Base-by-base conservation (phyloP, 1,284 basidiomycete species). In the Bjerkandera adusta region DNA sequence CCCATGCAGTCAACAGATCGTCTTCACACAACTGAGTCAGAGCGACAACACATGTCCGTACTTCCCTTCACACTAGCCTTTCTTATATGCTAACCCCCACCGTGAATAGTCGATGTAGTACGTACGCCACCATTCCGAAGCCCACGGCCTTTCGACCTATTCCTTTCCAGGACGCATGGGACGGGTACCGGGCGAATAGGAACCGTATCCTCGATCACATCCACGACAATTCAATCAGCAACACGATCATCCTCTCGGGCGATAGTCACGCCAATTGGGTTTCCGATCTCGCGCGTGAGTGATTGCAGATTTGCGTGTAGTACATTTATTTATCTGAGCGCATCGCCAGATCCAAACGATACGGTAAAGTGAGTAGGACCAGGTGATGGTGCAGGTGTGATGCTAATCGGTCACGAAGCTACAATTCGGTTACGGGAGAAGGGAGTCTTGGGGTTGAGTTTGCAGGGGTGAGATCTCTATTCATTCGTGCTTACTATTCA, bases 261-360 rank as follows among this genome's bases (percentile, higher is more conserved):
- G 83, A 87, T 59, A 77, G 77, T 39, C 83, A 85, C 56, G 81
- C 79, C 10, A 81, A 79, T 57, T 82, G 79, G 79, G 77, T 76
- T 5, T 79, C 73, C 38, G 79, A 77, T 53, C 66, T 79, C 20
- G 72, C 75, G 40, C 72, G 77, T 79, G 55, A 57, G 75, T 68
- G n/a, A 7, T 34, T 41, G 6, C 37, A 18, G 12, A 13, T 22
- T 30, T 34, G 18, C 37, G n/a, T 40, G 30, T 32, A 20, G n/a
- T n/a, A 29, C 18, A n/a, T 5, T 26, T 21, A 22, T 40, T 8
- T 32, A 18, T 15, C 32, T 44, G 16, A 54, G 35, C 18, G 29
- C 24, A 26, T 26, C 26, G 27, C 10, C 33, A 77, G 75, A 71
- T 51, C 70, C 72, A 2, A 77, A 77, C 52, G 73, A 76, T 49